Evolutionary conservation across 2,329 filamentous ascomycete species (phyloP).

Genomic region (Penicillium sp.): DNA sequence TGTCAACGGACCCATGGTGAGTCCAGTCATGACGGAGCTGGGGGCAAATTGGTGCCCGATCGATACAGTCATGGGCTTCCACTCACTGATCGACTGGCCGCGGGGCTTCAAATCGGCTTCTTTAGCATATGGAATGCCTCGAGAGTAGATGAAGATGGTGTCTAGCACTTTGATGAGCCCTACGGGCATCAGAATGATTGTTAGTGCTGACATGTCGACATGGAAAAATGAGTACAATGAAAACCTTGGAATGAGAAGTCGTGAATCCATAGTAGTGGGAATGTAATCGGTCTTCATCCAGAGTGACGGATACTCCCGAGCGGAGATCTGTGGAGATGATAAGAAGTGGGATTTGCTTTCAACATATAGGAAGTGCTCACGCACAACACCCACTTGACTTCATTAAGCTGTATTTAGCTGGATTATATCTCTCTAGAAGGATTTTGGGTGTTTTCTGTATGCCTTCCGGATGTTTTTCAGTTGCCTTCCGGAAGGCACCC

Average conservation of each 20-base stretch:
- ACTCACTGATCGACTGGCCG: not conserved
- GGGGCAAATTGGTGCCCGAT: slow-evolving; percentile 3
- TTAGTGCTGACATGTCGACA: not conserved
- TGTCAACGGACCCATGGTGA: slow-evolving; percentile 5
- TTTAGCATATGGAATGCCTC: slow-evolving; percentile 13
- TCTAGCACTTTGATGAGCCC: slow-evolving; percentile 2
- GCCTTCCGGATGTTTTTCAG: too few species aligned
- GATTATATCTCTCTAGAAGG: not conserved
- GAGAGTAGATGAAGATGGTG: slow-evolving; percentile 1
- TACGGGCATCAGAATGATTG: not conserved
- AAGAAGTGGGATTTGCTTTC: not conserved
- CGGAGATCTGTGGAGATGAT: not conserved
- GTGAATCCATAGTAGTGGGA: not conserved
- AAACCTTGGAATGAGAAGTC: not conserved
- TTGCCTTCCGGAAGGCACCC: too few species aligned
- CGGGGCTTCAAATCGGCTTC: slow-evolving; percentile 7
- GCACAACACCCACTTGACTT: not conserved
- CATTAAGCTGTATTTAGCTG: not conserved
- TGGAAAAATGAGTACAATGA: not conserved
- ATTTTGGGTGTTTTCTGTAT: too few species aligned
- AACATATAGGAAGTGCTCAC: not conserved
- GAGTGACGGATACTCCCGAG: not conserved
- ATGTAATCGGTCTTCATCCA: not conserved
- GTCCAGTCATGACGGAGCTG: slow-evolving; percentile 6
- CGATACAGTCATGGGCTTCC: not conserved